A percentile compares a stretch with the other conserved stretches of the same genome.
These are phyloP conservation scores for Cystobasidium slooffiae DNA, from an alignment of 1,284 basidiomycete genomes.

Conservation along the genomic window DNA sequence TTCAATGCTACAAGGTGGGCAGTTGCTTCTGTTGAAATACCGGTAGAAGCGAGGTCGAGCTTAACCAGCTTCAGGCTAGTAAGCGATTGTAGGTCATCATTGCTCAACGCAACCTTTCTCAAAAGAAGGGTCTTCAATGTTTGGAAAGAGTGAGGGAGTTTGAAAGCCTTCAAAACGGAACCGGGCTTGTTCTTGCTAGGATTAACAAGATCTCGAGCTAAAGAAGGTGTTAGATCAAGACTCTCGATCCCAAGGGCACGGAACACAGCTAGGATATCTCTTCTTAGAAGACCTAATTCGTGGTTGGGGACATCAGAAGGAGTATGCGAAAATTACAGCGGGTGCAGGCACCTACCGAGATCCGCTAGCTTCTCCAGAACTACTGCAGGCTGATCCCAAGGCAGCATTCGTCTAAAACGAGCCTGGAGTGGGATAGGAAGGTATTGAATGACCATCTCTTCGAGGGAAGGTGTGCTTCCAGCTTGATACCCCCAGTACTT, in stretches of 20 bases:
- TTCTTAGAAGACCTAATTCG: constrained; percentile 25
- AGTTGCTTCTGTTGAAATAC: constrained; percentile 32
- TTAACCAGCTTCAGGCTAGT: constrained; percentile 10
- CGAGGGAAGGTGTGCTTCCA: constrained; percentile 6
- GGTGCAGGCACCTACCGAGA: constrained; percentile 3
- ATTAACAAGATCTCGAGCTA: constrained; percentile 26
- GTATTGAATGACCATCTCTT: constrained; percentile 25
- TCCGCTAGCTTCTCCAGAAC: constrained; percentile 35
- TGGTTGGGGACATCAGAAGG: background rate
- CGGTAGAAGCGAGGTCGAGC: constrained; percentile 27
- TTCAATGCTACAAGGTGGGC: constrained; percentile 36
- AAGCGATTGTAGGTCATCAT: constrained; percentile 25
- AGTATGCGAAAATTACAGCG: background rate
- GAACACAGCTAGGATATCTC: constrained; percentile 31
- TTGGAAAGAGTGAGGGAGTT: constrained; percentile 33
- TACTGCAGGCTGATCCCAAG: constrained; percentile 31
- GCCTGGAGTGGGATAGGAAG: constrained; percentile 32
- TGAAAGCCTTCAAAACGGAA: constrained; percentile 17
- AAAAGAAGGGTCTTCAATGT: constrained; percentile 6
- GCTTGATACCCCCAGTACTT: constrained; percentile 37
- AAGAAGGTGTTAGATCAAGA: constrained; percentile 25
- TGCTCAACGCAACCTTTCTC: background rate
- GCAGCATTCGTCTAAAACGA: constrained; percentile 2
- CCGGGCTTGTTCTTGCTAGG: background rate
- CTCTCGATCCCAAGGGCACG: constrained; percentile 14